Base-by-base conservation (phyloP, 1,139 yeast species). In the Candida labiduridarum region DNA sequence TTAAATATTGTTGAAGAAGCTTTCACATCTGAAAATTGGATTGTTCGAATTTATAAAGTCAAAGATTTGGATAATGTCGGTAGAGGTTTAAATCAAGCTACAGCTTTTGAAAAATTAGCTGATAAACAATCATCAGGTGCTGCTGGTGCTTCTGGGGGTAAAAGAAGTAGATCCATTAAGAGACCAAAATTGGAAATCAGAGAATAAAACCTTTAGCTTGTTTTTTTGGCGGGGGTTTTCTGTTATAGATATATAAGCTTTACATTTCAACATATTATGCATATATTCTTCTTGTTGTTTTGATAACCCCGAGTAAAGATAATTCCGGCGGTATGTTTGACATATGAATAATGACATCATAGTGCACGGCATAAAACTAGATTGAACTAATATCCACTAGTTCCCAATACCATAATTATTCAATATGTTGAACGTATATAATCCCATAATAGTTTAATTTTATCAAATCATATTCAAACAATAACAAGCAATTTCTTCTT, bases 21-120 rank as follows among this genome's bases (percentile, higher is more conserved):
- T 0, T 95, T 87, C 73, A 94, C 99, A 1, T 80, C 95, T 48
- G 96, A 91, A 65, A 95, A 94, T 77, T 95, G 98, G 98, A 80
- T 95, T 60, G 97, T 95, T 31, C 84, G 99, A 73, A 82, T 95
- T 55, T 95, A 89, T 76, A 89, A 91, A 77, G 91, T 95, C 57
- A 94, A 92, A 72, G 95, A 90, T 57, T 79, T 82, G 54, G 99
- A 95, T 68, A 84, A 83, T 57, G 82, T 89, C 55, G 99, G 98
- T 48, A 84, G 99, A 69, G 86, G 84, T 59, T 72, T 85, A 56
- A 68, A 65, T 45, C 74, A 75, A 46, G 84, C 82, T 38, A 71
- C 80, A 41, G 65, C 63, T 29, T 81, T 81, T 57, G 81, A 78
- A 36, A 25, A 59, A 60, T 15, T 60, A 65, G 27, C 35, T 19